Conservation (phyloP, 1,284 basidiomycete species). For the Cystobasidiaceae sp. region DNA sequence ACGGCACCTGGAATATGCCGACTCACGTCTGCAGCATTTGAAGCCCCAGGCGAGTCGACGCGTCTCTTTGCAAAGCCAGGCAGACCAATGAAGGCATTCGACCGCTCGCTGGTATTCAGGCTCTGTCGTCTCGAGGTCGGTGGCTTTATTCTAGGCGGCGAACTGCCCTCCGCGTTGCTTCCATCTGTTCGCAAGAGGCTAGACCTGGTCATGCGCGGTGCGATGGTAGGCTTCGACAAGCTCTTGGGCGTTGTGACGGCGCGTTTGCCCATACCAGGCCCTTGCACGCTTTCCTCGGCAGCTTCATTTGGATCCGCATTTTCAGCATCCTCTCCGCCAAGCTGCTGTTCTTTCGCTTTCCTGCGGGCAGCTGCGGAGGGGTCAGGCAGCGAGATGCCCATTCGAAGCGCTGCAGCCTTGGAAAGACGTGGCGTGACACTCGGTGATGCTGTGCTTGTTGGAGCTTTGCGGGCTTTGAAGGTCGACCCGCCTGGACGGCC, state of each 20-base stretch:
- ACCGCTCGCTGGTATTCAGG: slow-evolving; percentile 40
- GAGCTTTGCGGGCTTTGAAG: slow-evolving; percentile 68
- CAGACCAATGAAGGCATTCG: slow-evolving; percentile 10
- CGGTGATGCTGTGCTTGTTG: slow-evolving; percentile 57
- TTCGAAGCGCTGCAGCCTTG: slow-evolving; percentile 66
- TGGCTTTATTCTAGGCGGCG: background rate
- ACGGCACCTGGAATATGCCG: too few species aligned
- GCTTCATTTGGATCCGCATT: background rate
- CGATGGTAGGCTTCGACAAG: slow-evolving; percentile 56
- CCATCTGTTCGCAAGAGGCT: slow-evolving; percentile 55
- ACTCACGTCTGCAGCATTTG: background rate
- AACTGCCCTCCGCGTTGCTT: background rate
- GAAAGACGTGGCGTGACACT: slow-evolving; percentile 71
- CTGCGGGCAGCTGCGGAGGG: too few species aligned
- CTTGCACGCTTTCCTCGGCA: background rate
- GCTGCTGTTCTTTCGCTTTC: background rate
- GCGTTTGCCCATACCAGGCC: background rate
- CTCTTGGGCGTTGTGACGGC: slow-evolving; percentile 32
- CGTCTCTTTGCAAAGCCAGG: slow-evolving; percentile 12
- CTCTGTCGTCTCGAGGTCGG: slow-evolving; percentile 10
- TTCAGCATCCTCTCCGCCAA: background rate
- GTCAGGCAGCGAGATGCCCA: slow-evolving; percentile 42
- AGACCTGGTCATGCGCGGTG: slow-evolving; percentile 67
- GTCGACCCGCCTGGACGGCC: slow-evolving; percentile 17
- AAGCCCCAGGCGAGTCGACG: background rate